Conservation (phyloP, 495 filamentous ascomycete genomes). For the Aspergillus funiculosus region DNA sequence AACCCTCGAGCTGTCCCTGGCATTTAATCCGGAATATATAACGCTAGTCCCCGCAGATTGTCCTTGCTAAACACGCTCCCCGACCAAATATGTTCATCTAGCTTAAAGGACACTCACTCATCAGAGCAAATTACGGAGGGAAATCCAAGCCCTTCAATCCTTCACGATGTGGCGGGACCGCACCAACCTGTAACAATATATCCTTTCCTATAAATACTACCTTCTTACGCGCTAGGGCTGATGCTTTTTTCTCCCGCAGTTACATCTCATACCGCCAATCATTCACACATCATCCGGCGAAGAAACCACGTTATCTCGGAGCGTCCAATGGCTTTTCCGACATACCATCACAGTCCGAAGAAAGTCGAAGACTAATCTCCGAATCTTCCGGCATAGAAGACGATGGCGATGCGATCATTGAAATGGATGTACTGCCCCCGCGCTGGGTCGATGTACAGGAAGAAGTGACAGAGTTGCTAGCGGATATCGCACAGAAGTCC, state of each 20-base stretch:
- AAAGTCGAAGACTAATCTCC: constrained; percentile 84
- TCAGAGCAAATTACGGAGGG: constrained; percentile 20
- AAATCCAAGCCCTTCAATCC: constrained; percentile 5
- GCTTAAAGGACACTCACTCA: constrained; percentile 18
- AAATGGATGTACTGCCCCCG: constrained; percentile 95
- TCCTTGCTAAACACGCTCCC: background rate
- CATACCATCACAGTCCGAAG: constrained; percentile 55
- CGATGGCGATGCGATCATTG: constrained; percentile 92
- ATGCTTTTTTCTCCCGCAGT: constrained; percentile 41
- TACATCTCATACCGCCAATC: constrained; percentile 99
- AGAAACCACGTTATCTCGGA: constrained; percentile 66
- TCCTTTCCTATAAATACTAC: background rate
- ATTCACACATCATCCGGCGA: constrained; percentile 88
- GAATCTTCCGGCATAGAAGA: constrained; percentile 64
- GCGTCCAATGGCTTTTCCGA: constrained; percentile 70
- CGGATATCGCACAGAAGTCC: constrained; percentile 74
- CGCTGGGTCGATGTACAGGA: constrained; percentile 95
- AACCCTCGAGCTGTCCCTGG: background rate
- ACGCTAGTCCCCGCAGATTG: background rate
- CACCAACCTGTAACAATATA: constrained; percentile 75
- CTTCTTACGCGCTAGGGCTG: background rate
- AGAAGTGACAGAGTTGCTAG: constrained; percentile 79
- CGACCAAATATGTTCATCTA: constrained; percentile 18
- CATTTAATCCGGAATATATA: background rate
- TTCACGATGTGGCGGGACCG: constrained; percentile 89